Conservation (phyloP, 225 moss, liverwort and hornwort species). For the Bryum argenteum region DNA sequence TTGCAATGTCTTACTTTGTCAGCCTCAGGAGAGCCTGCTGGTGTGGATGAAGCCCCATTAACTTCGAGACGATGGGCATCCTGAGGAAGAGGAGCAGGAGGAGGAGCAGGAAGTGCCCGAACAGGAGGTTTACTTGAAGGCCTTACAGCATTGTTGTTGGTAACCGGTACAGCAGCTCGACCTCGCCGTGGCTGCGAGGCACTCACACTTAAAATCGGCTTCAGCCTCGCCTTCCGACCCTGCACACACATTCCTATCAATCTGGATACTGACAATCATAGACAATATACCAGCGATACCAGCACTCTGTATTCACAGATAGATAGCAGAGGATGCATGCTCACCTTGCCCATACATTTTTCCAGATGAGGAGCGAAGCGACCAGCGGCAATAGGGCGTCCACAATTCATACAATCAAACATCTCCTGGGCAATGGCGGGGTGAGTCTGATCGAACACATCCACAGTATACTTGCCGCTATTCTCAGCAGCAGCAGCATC, state of each 20-base stretch:
- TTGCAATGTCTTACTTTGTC: constrained; percentile 32
- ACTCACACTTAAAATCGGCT: constrained; percentile 37
- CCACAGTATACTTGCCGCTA: constrained; percentile 81
- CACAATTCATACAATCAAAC: constrained; percentile 95
- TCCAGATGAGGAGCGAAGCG: constrained; percentile 95
- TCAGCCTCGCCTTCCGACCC: constrained; percentile 60
- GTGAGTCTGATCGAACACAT: constrained; percentile 90
- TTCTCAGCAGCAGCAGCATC: constrained; percentile 62
- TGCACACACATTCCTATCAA: not conserved
- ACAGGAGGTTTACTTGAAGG: constrained; percentile 29
- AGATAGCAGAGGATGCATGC: not conserved
- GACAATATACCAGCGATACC: no score
- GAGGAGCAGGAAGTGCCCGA: constrained; percentile 8
- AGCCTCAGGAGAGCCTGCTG: constrained; percentile 31
- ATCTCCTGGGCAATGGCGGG: constrained; percentile 85
- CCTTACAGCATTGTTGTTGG: constrained; percentile 26
- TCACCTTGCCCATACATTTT: constrained; percentile 98
- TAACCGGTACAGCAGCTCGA: constrained; percentile 36
- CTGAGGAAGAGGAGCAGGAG: constrained; percentile 23
- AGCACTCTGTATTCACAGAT: not conserved
- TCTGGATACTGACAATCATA: not conserved
- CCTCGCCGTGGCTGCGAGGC: constrained; percentile 42
- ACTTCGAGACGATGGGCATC: constrained; percentile 40
- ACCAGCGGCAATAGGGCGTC: constrained; percentile 90
- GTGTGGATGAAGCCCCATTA: constrained; percentile 28